These are phyloP conservation scores for Polytrichum commune DNA, from an alignment of 225 moss, liverwort and hornwort genomes.

Conservation along the genomic window DNA sequence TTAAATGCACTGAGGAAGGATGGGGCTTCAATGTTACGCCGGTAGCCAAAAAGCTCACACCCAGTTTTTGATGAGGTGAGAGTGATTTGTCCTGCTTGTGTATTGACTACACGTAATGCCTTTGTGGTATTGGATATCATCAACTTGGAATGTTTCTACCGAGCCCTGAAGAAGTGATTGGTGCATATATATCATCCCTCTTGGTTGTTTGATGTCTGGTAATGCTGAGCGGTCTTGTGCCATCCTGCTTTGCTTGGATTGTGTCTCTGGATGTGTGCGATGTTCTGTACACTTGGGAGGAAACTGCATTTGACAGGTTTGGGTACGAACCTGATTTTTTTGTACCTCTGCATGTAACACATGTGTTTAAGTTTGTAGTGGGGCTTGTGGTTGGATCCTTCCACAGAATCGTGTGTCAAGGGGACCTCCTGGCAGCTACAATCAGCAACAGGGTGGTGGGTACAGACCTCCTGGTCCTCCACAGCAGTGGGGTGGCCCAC, in stretches of 20 bases:
- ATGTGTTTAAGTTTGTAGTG: constrained; percentile 26
- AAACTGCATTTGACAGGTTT: constrained; percentile 52
- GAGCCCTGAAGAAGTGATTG: constrained; percentile 18
- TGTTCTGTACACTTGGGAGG: neutral
- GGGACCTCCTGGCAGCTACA: constrained; percentile 80
- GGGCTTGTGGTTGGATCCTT: constrained; percentile 36
- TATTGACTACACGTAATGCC: constrained; percentile 83
- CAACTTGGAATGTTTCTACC: constrained; percentile 25
- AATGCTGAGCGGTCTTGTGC: constrained; percentile 36
- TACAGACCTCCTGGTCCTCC: constrained; percentile 80
- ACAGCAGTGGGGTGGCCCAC: constrained; percentile 95
- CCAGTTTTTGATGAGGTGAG: constrained; percentile 95
- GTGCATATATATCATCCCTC: constrained; percentile 37
- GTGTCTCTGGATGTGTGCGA: neutral
- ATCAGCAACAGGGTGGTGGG: constrained; percentile 77
- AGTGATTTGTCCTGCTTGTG: constrained; percentile 93
- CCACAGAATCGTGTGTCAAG: constrained; percentile 89
- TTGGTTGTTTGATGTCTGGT: constrained; percentile 20
- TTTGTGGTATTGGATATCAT: constrained; percentile 64
- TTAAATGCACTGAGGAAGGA: constrained; percentile 99
- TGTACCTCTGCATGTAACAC: neutral
- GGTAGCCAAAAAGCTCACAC: constrained; percentile 95
- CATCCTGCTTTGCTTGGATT: constrained; percentile 22
- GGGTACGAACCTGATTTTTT: constrained; percentile 30
- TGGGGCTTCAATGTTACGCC: constrained; percentile 86